Base-by-base conservation (phyloP, 352 stramenopile genomes). In the Blastocystis sp. region DNA sequence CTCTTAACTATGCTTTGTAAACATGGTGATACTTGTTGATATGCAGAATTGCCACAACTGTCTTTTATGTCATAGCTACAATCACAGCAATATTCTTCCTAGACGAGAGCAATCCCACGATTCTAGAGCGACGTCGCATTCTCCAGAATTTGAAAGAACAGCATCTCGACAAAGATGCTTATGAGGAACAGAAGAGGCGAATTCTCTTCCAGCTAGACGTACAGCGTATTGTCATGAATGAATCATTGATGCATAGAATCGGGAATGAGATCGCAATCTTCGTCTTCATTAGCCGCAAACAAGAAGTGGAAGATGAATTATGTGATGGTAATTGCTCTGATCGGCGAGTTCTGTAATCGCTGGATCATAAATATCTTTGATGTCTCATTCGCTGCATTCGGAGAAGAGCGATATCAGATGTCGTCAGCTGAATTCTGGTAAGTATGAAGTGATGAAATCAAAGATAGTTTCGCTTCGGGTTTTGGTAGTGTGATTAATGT, bases 341-440 rank as follows among this genome's bases (percentile, higher is more conserved):
- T 83, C 49, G 71, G 71, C 27, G 71, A 83, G 49, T 83, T 83
- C 51, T 51, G 43, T n/a, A 65, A 29, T 37, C 71, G 71, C 5
- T 83, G 71, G 71, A 27, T 83, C 2, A 43, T 83, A 21, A 83
- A 83, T 35, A 29, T 83, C 5, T 83, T 83, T 56, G 71, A 83
- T 35, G 71, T 83, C 32, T 65, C 71, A 5, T 83, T 83, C 49
- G 57, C 71, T n/a, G 71, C 6, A 21, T 83, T 51, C 71, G 71
- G 71, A 51, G 71, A 83, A 32, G 71, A 61, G 46, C 21, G 66
- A 21, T 83, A 67, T 54, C 42, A 54, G 5, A 42, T 83, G 19
- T 66, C 71, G 5, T 83, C 71, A 14, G n/a, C 27, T 5, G 16
- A 51, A 11, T 83, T 65, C 54, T 46, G 39, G 39, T 46, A 46